These are phyloP conservation scores for Leccinum solheimii DNA, from an alignment of 1,284 basidiomycete genomes.

Conservation along the genomic window DNA sequence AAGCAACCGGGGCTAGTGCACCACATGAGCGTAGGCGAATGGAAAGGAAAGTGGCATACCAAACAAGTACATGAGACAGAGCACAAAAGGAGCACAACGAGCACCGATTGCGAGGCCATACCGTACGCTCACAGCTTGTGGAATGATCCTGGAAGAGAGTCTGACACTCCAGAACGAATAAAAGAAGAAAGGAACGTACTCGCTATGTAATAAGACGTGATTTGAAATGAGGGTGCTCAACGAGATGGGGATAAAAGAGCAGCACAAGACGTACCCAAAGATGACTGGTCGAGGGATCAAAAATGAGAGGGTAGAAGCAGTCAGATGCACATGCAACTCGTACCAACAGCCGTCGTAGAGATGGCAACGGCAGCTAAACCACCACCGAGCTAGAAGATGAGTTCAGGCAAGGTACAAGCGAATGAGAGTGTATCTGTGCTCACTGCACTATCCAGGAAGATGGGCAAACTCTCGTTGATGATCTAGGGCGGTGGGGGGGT, in stretches of 20 bases:
- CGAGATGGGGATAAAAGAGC: not conserved
- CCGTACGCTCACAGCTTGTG: conserved; percentile 83
- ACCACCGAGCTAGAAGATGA: conserved; percentile 64
- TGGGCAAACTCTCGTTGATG: conserved; percentile 90
- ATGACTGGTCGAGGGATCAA: conserved; percentile 51
- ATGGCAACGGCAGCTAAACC: conserved; percentile 83
- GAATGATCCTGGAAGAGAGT: conserved; percentile 71
- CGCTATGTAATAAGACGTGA: conserved; percentile 37
- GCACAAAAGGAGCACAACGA: conserved; percentile 80
- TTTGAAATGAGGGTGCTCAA: not conserved
- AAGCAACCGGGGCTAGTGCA: conserved; percentile 74
- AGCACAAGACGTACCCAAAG: conserved; percentile 62
- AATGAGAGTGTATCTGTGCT: conserved; percentile 23
- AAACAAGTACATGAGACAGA: conserved; percentile 78
- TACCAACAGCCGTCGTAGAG: conserved; percentile 82
- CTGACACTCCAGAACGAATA: not conserved
- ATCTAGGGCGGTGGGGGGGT: conserved; percentile 58
- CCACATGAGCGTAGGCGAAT: not conserved
- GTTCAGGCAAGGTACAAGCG: not conserved
- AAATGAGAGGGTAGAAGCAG: not conserved
- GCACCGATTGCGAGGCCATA: conserved; percentile 92
- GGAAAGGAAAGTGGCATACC: conserved; percentile 37
- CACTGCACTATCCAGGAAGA: conserved; percentile 89
- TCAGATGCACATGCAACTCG: conserved; percentile 20
- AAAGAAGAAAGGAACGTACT: conserved; percentile 38